Base-by-base conservation (phyloP, 805 yeast genomes). In the Ogataea paraovalis region DNA sequence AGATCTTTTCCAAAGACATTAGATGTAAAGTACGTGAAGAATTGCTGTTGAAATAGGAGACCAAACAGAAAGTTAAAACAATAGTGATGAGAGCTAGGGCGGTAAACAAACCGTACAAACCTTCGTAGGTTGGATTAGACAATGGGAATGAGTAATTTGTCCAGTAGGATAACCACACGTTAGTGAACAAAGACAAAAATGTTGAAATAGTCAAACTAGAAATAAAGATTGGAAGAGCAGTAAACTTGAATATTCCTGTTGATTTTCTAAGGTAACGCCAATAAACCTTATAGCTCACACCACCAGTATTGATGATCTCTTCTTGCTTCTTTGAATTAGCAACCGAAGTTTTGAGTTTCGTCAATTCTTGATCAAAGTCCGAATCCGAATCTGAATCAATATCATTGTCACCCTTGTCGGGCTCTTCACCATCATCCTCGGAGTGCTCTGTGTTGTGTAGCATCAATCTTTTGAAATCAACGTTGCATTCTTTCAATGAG, bases 101-200 rank as follows among this genome's bases (percentile, higher is more conserved):
- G 0, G 84, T 72, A 50, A 82, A 69, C 72, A 82, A 67, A 19
- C 84, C 85, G 57, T 82, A 83, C 36, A 86, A 54, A 0, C 94
- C 95, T 64, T 85, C 83, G 67, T 87, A 87, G 55, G 78, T 78
- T 0, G 79, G 76, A 50, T 73, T 67, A 4, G 75, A 43, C 44
- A 66, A 65, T 6, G 59, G 48, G 57, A 82, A 86, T 58, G 74
- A 76, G 45, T 69, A 47, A 13, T 69, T 70, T 1, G 85, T 73
- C 96, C 96, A 88, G 64, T 82, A 88, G 1, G 94, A 82, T 51
- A 89, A 68, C 95, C 95, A 86, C 19, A 84, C 80, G 62, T 80
- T 83, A 38, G 81, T 72, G 58, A 84, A 81, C 30, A 84, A 61
- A 47, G 68, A 70, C 46, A 73, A 68, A 62, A 81, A 82, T 1